Base-by-base conservation (phyloP, 2,329 filamentous ascomycete species). In the Leptographium radiaticola region DNA sequence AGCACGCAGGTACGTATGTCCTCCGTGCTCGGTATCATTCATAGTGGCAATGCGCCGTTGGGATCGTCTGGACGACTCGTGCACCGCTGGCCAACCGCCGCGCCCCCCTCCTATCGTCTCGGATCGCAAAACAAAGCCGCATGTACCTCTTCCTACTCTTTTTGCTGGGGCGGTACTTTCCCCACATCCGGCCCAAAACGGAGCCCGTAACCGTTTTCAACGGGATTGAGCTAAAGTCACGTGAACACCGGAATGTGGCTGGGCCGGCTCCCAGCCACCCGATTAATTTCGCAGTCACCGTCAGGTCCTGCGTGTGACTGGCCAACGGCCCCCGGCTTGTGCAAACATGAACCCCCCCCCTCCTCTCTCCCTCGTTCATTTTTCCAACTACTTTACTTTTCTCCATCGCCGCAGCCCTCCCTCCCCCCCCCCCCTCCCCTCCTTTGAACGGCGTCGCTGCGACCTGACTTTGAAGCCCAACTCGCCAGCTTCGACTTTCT, bases 241-340 rank as follows among this genome's bases (percentile, higher is more conserved):
- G 33, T 34, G 33, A 34, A 6, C 51, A 20, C 31, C 8, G 2
- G 1, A 9, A 10, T 33, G 18, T 15, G n/a, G 39, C 20, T 56
- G 54, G 55, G 55, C 56, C 53, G 52, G 39, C 20, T 30, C 54
- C 59, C 59, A 60, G 59, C 59, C 59, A 60, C 59, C 59, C 34
- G 55, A 60, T 60, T 60, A 60, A 60, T 60, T 60, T 60, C 57
- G 15, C 39, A 16, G 42, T 13, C 4, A 34, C 51, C 31, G 39
- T 20, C 49, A n/a, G n/a, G n/a, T n/a, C 33, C 33, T 6, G 7
- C 7, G 33, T 45, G 39, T 51, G 49, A 48, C 51, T 47, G 51
- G 51, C 33, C 51, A 53, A 53, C 51, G 31, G n/a, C 6, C 25
- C n/a, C n/a, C n/a, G n/a, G 30, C 6, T 16, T n/a, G 34, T 36